phyloP scores from a whole-genome alignment of 148 eudicot genomes.

The Gaultheria prostrata region DNA sequence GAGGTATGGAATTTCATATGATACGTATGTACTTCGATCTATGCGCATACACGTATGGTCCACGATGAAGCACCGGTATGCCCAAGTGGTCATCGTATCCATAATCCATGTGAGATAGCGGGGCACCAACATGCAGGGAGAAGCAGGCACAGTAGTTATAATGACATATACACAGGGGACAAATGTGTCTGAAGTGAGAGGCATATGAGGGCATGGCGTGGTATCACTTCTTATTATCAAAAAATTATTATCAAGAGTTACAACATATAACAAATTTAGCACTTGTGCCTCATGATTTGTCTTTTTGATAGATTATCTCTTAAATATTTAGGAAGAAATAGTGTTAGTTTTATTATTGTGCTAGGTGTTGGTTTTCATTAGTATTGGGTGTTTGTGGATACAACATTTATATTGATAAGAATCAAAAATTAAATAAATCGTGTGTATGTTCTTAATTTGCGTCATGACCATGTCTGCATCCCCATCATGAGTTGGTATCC shows the following conservation, averaged over 20 bases:
- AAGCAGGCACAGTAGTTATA: not conserved
- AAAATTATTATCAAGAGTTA: not conserved
- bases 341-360: too few species aligned
- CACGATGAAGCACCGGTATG: not conserved
- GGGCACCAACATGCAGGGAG: not conserved
- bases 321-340: too few species aligned
- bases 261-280: not conserved
- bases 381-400: too few species aligned
- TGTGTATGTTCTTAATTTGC: too few species aligned
- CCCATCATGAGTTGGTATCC: too few species aligned
- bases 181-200: not conserved
- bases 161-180: not conserved
- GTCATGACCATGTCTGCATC: too few species aligned
- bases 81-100: not conserved
- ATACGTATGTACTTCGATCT: not conserved
- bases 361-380: too few species aligned
- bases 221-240: not conserved
- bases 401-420: too few species aligned
- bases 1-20: not conserved
- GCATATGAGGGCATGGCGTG: not conserved
- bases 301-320: too few species aligned
- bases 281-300: not conserved
- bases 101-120: not conserved
- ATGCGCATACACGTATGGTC: not conserved
- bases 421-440: too few species aligned